Percentiles rank a stretch among this genome's conserved stretches.
phyloP scores from a whole-genome alignment of 768 basidiomycete species.

The Xerocomellus amylosporus region DNA sequence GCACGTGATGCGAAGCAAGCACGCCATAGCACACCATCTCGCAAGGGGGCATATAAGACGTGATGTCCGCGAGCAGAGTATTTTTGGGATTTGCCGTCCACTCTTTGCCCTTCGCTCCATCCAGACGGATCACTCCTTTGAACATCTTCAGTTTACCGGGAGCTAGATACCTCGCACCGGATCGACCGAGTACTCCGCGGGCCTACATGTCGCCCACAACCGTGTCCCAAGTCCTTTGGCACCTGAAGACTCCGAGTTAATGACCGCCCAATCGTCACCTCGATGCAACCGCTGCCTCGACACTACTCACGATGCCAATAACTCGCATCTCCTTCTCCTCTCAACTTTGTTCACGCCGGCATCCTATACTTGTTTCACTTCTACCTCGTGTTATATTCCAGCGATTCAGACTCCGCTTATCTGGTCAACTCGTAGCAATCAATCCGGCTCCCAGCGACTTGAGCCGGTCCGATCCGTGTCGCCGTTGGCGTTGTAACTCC shows the following conservation, averaged over 20 bases:
- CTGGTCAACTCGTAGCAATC: not conserved
- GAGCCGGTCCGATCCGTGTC: conserved; percentile 6
- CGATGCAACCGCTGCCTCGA: not conserved
- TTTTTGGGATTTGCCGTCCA: not conserved
- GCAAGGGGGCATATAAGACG: conserved; percentile 20
- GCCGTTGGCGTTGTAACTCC: not conserved
- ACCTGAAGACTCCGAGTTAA: not conserved
- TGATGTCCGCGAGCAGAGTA: not conserved
- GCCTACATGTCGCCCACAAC: not conserved
- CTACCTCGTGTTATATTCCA: not conserved
- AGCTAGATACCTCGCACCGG: not conserved
- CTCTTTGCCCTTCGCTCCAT: no score
- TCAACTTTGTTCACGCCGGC: no score
- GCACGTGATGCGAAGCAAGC: conserved; percentile 35
- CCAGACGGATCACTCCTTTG: no score
- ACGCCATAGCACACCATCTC: conserved; percentile 29
- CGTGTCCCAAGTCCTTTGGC: not conserved
- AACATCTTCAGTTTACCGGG: not conserved
- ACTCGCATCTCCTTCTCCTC: no score
- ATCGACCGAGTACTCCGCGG: not conserved
- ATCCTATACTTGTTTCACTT: no score
- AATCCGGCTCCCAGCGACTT: not conserved
- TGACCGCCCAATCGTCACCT: not conserved
- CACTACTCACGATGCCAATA: not conserved
- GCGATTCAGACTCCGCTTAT: conserved; percentile 16